Percentiles rank a stretch among this genome's conserved stretches.
Evolutionary conservation across 164 flowering plant species (phyloP).

Genomic region (Litsea cubeba): DNA sequence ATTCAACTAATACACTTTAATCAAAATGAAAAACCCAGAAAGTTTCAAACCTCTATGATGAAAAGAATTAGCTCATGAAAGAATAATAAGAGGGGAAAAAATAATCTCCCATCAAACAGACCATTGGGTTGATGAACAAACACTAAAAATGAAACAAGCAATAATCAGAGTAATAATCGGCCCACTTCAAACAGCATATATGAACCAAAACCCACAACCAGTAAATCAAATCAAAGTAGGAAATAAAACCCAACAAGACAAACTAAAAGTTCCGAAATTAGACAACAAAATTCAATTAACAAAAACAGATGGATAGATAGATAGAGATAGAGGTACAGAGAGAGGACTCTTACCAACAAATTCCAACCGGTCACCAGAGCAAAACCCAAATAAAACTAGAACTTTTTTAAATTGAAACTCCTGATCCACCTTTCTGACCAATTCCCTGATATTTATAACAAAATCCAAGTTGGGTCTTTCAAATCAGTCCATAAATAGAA

Average conservation of each 20-base stretch:
- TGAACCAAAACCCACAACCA: background rate
- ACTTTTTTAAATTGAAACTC: background rate
- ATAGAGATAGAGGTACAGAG: background rate
- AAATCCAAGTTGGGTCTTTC: background rate
- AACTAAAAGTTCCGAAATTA: background rate
- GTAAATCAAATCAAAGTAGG: background rate
- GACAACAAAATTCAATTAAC: background rate
- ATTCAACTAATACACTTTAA: too few species aligned
- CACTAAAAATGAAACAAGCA: background rate
- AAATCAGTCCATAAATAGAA: background rate
- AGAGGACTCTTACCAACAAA: background rate
- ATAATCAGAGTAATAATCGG: background rate
- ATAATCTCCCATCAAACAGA: background rate
- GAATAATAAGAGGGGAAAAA: background rate
- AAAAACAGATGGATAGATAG: background rate
- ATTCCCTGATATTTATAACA: background rate
- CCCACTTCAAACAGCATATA: background rate
- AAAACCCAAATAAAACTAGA: background rate
- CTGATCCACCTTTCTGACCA: background rate
- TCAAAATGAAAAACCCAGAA: background rate
- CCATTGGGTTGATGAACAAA: background rate
- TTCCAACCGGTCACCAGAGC: background rate
- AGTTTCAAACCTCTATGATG: background rate
- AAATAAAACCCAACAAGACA: background rate
- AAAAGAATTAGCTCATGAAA: background rate